Evolutionary conservation across 1,284 basidiomycete genomes (phyloP).

Genomic region (Thecaphora frezii): DNA sequence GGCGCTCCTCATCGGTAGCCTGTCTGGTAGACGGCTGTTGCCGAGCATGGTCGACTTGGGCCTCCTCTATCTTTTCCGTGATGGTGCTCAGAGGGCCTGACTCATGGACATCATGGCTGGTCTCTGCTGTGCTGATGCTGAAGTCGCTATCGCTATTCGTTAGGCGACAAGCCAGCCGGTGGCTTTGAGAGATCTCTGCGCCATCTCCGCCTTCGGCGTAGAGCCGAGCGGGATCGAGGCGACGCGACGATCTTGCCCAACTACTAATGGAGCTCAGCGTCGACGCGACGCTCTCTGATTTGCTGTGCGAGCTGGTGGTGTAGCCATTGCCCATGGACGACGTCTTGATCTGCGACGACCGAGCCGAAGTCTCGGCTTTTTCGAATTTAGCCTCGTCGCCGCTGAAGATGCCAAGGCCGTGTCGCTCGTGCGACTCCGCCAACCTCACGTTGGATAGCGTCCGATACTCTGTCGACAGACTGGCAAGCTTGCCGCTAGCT

Average conservation of each 20-base stretch:
- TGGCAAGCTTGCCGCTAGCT: no score
- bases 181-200: not conserved
- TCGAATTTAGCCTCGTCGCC: not conserved
- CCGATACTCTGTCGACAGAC: no score
- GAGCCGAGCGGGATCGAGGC: constrained; percentile 12
- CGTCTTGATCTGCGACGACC: not conserved
- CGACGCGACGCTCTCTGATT: constrained; percentile 19
- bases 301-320: constrained; percentile 7
- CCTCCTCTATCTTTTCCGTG: constrained; percentile 8
- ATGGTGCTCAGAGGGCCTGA: constrained; percentile 24
- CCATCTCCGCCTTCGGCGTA: constrained; percentile 4
- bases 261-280: constrained; percentile 23
- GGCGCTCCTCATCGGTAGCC: no score
- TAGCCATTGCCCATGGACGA: not conserved
- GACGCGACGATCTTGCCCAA: constrained; percentile 14
- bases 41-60: no score
- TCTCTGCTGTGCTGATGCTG: constrained; percentile 26
- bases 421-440: not conserved
- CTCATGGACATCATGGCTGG: constrained; percentile 27
- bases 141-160: constrained; percentile 28
- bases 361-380: not conserved
- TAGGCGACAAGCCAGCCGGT: not conserved
- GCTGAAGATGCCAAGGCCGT: not conserved
- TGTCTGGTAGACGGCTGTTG: no score
- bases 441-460: not conserved